A percentile compares a stretch with the other conserved stretches of the same genome.
phyloP scores from a whole-genome alignment of 2,329 filamentous ascomycete species.

The Fusarium oxysporum region DNA sequence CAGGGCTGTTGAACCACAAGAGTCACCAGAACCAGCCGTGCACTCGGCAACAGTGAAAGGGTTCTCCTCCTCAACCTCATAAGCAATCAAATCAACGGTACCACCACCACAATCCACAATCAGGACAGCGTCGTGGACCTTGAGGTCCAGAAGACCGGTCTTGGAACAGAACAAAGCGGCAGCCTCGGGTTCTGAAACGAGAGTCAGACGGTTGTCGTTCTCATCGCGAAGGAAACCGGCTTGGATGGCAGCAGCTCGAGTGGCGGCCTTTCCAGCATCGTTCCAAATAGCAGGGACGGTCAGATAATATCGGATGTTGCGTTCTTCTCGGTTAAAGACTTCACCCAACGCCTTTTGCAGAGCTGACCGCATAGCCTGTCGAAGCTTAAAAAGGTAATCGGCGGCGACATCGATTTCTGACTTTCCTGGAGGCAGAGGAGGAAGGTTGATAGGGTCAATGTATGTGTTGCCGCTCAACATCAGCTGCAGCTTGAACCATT shows the following conservation, averaged over 20 bases:
- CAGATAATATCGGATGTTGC: slow-evolving; percentile 97
- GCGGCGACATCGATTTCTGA: slow-evolving; percentile 99
- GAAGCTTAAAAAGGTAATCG: slow-evolving; percentile 97
- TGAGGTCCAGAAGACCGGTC: slow-evolving; percentile 93
- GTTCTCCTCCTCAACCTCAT: slow-evolving; percentile 97
- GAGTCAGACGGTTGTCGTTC: slow-evolving; percentile 94
- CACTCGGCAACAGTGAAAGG: slow-evolving; percentile 98
- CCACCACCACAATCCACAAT: slow-evolving; percentile 99
- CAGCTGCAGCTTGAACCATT: slow-evolving; percentile 99
- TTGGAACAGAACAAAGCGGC: slow-evolving; percentile 98
- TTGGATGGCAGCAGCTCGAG: slow-evolving; percentile 94
- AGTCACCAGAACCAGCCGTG: slow-evolving; percentile 96
- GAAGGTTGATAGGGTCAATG: slow-evolving; percentile 98
- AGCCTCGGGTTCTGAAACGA: slow-evolving; percentile 96
- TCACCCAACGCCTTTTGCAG: slow-evolving; percentile 96
- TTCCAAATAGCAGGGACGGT: slow-evolving; percentile 99
- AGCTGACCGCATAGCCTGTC: slow-evolving; percentile 95
- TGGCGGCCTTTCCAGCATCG: slow-evolving; percentile 97
- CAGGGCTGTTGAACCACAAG: slow-evolving; percentile 96
- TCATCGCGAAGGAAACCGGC: slow-evolving; percentile 96
- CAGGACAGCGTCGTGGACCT: slow-evolving; percentile 97
- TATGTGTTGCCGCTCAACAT: slow-evolving; percentile 99
- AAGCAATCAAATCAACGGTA: slow-evolving; percentile 98
- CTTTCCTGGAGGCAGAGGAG: slow-evolving; percentile 95
- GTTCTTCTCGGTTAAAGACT: slow-evolving; percentile 97